These are phyloP conservation scores for Jasminum sambac DNA, from an alignment of 257 asterid genomes.

Conservation along the genomic window DNA sequence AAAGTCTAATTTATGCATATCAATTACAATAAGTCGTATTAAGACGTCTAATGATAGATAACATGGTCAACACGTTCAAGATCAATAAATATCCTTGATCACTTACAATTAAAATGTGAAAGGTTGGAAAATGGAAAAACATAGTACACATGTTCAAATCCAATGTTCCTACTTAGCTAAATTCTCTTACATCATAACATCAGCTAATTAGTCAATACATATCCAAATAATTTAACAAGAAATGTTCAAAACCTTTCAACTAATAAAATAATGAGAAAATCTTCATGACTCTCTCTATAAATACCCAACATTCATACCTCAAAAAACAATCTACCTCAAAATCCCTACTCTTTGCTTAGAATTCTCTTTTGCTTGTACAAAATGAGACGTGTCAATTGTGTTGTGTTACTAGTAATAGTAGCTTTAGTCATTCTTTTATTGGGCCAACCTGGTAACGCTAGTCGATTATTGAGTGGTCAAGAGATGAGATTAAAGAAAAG, in stretches of 20 bases:
- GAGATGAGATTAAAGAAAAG: constrained; percentile 13
- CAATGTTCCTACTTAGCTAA: constrained; percentile 4
- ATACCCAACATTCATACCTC: constrained; percentile 7
- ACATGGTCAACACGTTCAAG: neutral
- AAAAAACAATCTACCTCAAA: neutral
- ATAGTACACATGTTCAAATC: constrained; percentile 13
- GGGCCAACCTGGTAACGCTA: constrained; percentile 17
- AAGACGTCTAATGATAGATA: neutral
- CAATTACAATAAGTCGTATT: neutral
- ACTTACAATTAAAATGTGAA: neutral
- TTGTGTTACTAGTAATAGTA: constrained; percentile 4
- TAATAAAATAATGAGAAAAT: neutral
- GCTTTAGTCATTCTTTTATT: constrained; percentile 7
- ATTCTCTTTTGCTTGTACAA: neutral
- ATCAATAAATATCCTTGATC: neutral
- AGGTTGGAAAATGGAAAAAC: neutral
- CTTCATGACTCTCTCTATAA: neutral
- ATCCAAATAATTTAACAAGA: neutral
- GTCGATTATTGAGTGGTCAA: constrained; percentile 32
- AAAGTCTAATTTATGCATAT: no score
- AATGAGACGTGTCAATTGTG: constrained; percentile 29
- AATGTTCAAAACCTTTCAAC: constrained; percentile 25
- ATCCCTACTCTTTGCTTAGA: neutral
- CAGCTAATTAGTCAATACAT: constrained; percentile 15
- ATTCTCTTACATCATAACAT: constrained; percentile 7